phyloP scores from a whole-genome alignment of 352 stramenopile species.

The Pythium utonaiense region DNA sequence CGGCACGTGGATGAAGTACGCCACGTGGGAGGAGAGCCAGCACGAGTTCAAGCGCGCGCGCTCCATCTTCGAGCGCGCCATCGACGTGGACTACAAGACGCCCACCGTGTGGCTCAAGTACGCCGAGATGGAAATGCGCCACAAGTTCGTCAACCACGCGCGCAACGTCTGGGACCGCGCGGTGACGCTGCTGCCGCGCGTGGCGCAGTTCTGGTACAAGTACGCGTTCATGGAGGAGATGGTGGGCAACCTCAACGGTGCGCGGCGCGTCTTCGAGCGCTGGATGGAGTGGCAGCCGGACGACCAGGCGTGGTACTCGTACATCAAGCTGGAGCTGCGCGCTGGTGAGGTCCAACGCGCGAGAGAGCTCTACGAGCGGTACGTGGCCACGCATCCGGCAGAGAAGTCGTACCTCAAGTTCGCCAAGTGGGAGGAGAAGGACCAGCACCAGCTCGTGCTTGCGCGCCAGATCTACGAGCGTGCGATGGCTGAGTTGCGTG shows the following conservation, averaged over 20 bases:
- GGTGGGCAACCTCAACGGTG: constrained; percentile 93
- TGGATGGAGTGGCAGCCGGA: constrained; percentile 98
- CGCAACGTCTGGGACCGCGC: constrained; percentile 95
- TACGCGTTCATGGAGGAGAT: constrained; percentile 99
- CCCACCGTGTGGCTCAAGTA: constrained; percentile 97
- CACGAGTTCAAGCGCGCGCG: constrained; percentile 96
- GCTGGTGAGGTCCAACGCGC: constrained; percentile 84
- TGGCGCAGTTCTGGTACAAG: constrained; percentile 99
- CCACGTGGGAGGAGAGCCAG: constrained; percentile 97
- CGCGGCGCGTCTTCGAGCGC: constrained; percentile 95
- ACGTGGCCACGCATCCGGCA: constrained; percentile 89
- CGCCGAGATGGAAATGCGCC: constrained; percentile 98
- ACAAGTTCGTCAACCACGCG: constrained; percentile 99
- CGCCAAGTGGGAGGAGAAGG: constrained; percentile 97
- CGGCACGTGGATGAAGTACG: constrained; percentile 98
- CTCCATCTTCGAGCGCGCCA: constrained; percentile 96
- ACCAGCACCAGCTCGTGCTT: constrained; percentile 90
- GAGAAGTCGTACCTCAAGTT: constrained; percentile 97
- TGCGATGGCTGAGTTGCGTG: constrained; percentile 88
- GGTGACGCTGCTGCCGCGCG: constrained; percentile 93
- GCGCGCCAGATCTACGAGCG: constrained; percentile 95
- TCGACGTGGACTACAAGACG: constrained; percentile 97
- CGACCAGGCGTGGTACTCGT: constrained; percentile 97
- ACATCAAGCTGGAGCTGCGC: constrained; percentile 98
- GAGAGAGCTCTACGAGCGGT: constrained; percentile 92